Evolutionary conservation across 805 yeast genomes (phyloP).

Genomic region (Candida krabiensis): DNA sequence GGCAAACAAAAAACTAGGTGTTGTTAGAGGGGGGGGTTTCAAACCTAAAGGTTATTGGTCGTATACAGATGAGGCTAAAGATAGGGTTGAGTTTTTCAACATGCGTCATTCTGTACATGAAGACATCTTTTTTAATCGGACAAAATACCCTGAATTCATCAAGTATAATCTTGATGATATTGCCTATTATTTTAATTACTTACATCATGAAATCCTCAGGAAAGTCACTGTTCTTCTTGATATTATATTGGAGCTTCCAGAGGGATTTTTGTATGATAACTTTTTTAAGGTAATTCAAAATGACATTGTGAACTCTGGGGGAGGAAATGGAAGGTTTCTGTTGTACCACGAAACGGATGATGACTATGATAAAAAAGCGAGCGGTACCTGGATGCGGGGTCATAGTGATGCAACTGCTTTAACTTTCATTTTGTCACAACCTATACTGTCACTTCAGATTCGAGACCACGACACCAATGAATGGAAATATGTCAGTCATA

Average conservation of each 20-base stretch:
- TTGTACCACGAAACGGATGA: not conserved
- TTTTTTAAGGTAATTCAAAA: slow-evolving; percentile 34
- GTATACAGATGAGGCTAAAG: slow-evolving; percentile 40
- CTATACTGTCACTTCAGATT: slow-evolving; percentile 36
- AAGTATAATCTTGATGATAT: slow-evolving; percentile 38
- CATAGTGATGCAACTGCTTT: slow-evolving; percentile 38
- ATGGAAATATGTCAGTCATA: slow-evolving; percentile 37
- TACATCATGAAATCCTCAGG: slow-evolving; percentile 37
- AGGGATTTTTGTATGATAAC: slow-evolving; percentile 39
- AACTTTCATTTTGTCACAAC: slow-evolving; percentile 37
- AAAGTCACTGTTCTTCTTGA: slow-evolving; percentile 40
- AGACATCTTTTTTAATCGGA: slow-evolving; percentile 25
- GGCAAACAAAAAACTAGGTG: slow-evolving; percentile 34
- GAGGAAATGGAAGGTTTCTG: not conserved
- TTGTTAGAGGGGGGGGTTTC: slow-evolving; percentile 45
- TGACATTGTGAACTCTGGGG: slow-evolving; percentile 38
- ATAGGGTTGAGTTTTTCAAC: slow-evolving; percentile 43
- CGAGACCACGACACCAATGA: slow-evolving; percentile 33
- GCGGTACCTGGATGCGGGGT: slow-evolving; percentile 30
- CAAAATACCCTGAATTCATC: slow-evolving; percentile 40
- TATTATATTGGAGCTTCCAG: slow-evolving; percentile 42
- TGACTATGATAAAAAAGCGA: not conserved
- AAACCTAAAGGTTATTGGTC: slow-evolving; percentile 49
- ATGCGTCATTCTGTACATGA: slow-evolving; percentile 37
- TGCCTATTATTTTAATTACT: slow-evolving; percentile 34